A percentile compares a stretch with the other conserved stretches of the same genome.
Evolutionary conservation across 1,139 yeast genomes (phyloP).

Genomic region (Pneumocystis wakefieldiae): DNA sequence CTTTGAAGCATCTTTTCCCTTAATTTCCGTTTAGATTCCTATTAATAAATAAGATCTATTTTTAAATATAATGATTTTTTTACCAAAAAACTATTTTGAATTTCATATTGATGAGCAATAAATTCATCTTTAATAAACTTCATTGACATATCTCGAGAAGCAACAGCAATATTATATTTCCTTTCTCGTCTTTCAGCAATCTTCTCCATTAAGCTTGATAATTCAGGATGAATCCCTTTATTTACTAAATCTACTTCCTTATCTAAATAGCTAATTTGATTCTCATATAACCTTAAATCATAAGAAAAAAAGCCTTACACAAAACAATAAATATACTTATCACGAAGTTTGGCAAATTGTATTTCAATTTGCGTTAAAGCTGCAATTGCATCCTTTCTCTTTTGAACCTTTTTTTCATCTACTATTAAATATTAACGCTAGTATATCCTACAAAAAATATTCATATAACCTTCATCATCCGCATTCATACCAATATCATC

Average conservation of each 20-base stretch:
- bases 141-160: constrained; percentile 55
- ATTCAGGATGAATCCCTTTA: constrained; percentile 83
- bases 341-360: constrained; percentile 73
- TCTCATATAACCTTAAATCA: constrained; percentile 22
- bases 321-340: constrained; percentile 25
- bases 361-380: constrained; percentile 65
- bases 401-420: constrained; percentile 7
- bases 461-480: not conserved
- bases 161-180: constrained; percentile 51
- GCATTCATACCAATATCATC: not conserved
- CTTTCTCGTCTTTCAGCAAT: constrained; percentile 58
- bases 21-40: constrained; percentile 36
- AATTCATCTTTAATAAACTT: constrained; percentile 70
- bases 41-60: not conserved
- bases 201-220: constrained; percentile 47
- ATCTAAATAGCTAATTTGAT: constrained; percentile 55
- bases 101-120: constrained; percentile 57
- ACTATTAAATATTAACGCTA: not conserved
- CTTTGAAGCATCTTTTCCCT: constrained; percentile 51
- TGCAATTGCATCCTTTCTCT: constrained; percentile 46
- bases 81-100: constrained; percentile 73
- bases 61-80: constrained; percentile 20
- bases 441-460: not conserved
- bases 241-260: constrained; percentile 76
- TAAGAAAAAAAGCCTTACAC: not conserved